A percentile compares a stretch with the other conserved stretches of the same genome.
These are phyloP conservation scores for Nemania bipapillata DNA, from an alignment of 2,329 filamentous ascomycete species.

Conservation along the genomic window DNA sequence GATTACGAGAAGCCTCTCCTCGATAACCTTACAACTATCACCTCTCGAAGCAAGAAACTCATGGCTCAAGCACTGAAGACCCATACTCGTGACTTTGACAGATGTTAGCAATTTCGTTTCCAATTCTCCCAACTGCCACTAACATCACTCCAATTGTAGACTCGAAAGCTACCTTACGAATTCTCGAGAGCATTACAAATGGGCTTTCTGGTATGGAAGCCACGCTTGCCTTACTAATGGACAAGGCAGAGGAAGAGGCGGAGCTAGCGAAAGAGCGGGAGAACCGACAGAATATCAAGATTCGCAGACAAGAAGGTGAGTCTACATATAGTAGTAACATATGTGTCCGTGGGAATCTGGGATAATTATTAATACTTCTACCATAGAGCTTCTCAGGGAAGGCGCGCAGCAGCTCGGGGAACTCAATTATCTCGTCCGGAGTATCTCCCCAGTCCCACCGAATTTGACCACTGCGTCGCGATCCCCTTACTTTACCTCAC, in stretches of 20 bases:
- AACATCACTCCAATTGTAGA: background rate
- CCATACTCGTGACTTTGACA: conserved; percentile 1
- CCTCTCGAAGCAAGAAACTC: conserved; percentile 3
- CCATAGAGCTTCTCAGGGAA: background rate
- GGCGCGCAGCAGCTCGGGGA: background rate
- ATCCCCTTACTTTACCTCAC: background rate
- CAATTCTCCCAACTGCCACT: background rate
- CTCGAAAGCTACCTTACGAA: conserved; percentile 5
- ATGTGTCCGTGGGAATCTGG: background rate
- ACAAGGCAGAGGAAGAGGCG: background rate
- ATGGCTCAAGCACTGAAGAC: conserved; percentile 5
- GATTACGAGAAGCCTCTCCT: conserved; percentile 6
- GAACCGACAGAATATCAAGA: background rate
- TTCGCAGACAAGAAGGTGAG: conserved; percentile 4
- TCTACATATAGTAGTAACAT: background rate
- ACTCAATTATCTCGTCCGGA: background rate
- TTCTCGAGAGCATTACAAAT: background rate
- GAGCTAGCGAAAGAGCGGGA: conserved; percentile 5
- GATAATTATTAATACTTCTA: background rate
- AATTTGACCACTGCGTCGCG: background rate
- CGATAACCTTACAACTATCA: conserved; percentile 7
- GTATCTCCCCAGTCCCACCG: background rate
- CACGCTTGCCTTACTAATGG: background rate
- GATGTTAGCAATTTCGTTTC: background rate
- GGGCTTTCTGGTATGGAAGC: background rate